Evolutionary conservation across 176 grass and related monocot species (phyloP), one percentile per base, ranked within the genome.

Genomic region (Poa pratensis): DNA sequence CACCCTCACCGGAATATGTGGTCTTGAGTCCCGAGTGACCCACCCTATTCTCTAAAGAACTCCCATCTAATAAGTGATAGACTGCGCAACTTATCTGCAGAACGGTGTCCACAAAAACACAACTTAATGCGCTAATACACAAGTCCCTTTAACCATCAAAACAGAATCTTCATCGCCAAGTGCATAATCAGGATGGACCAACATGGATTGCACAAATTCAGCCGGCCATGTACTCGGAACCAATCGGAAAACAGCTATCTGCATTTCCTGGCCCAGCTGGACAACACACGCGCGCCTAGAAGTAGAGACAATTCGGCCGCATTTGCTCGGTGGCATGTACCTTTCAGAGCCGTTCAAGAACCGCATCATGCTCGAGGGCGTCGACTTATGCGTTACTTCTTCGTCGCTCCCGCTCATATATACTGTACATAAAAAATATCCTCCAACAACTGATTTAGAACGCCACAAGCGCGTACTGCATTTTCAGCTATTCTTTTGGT

Each of bases 351-450:
- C 72, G 71, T 57, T 64, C 12, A 3, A 3, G 52, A 51, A 52
- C n/a, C 11, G 24, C 73, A 35, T 82, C 42, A 22, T 1, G 60
- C 62, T 3, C 20, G 75, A 42, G 69, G 22, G 79, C 0, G 32
- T 32, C 18, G 83, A 77, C 77, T 39, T 70, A 15, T 19, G 39
- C 82, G 15, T 52, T 39, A 69, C 10, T 11, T 82, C 30, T 75
- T 53, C 51, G 49, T 75, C 78, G 10, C 26, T 77, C 78, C 20
- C 39, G 35, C 1, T 54, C 39, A 30, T 42, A 5, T 3, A 20
- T 61, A 19, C n/a, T 40, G 27, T 69, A 13, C n/a, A 40, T 22
- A 15, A 23, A 42, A n/a, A 6, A 20, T 14, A n/a, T n/a, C n/a
- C n/a, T n/a, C n/a, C 32, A 17, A 54, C n/a, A n/a, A n/a, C 17